Conservation (phyloP, 257 asterid species). For the Perilla frutescens region DNA sequence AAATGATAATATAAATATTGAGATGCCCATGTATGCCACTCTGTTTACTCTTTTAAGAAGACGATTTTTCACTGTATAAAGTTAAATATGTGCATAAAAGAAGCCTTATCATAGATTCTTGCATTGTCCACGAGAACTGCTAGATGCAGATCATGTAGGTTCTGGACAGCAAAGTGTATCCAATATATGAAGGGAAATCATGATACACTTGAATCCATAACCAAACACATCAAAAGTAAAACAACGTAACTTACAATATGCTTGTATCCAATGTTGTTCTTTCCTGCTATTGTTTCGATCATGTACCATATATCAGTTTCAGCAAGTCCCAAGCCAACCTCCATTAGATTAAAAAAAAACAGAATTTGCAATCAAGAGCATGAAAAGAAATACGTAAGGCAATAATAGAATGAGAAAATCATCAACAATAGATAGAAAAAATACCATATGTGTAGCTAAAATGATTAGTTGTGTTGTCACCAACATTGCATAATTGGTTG, state of each 20-base stretch:
- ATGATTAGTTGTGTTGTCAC: constrained; percentile 85
- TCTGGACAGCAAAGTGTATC: background rate
- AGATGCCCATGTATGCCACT: background rate
- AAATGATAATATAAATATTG: background rate
- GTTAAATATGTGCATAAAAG: background rate
- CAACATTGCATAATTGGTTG: constrained; percentile 86
- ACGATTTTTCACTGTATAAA: background rate
- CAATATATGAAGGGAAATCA: background rate
- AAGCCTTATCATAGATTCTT: background rate
- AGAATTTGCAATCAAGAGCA: constrained; percentile 31
- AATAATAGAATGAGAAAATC: constrained; percentile 13
- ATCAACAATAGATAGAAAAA: constrained; percentile 27
- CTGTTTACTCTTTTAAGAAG: background rate
- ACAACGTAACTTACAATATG: constrained; percentile 70
- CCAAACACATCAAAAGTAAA: constrained; percentile 16
- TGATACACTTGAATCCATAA: constrained; percentile 5
- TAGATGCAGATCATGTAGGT: constrained; percentile 2
- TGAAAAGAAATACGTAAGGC: constrained; percentile 17
- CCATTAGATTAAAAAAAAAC: constrained; percentile 40
- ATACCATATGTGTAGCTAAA: constrained; percentile 88
- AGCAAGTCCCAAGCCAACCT: constrained; percentile 93
- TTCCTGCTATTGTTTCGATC: constrained; percentile 93
- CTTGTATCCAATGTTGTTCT: constrained; percentile 87
- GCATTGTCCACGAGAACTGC: background rate
- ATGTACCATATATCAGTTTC: constrained; percentile 93